A percentile compares a stretch with the other conserved stretches of the same genome.
phyloP scores from a whole-genome alignment of 768 basidiomycete genomes.

The Boletus patriciae region DNA sequence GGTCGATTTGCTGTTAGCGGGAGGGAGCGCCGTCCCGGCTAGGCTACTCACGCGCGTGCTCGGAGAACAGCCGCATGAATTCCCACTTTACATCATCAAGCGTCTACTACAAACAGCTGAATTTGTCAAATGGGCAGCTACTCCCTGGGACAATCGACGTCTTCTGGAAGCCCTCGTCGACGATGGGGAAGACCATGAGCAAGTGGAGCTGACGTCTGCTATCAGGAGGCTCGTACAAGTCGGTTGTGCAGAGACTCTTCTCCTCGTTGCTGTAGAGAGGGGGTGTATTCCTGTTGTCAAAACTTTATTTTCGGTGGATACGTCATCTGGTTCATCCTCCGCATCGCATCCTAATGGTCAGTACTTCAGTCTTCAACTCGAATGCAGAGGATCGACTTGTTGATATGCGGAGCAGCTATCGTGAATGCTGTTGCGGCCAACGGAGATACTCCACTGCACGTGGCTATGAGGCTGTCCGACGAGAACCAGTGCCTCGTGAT shows the following conservation, averaged over 20 bases:
- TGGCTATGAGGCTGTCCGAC: not conserved
- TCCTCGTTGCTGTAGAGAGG: constrained; percentile 6
- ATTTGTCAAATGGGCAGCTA: not conserved
- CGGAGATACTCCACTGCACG: constrained; percentile 9
- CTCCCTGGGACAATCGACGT: not conserved
- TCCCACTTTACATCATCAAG: not conserved
- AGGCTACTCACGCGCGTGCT: not conserved
- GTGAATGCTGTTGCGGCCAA: not conserved
- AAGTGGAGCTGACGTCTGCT: not conserved
- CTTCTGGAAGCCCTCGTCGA: not conserved
- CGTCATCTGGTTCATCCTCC: not conserved
- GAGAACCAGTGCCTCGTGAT: constrained; percentile 3
- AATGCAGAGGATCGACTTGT: accelerated
- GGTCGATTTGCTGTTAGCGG: not conserved
- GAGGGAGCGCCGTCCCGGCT: not conserved
- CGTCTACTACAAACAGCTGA: not conserved
- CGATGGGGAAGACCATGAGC: not conserved
- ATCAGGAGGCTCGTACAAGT: not conserved
- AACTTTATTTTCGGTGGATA: not conserved
- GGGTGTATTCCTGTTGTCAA: not conserved
- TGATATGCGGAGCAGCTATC: not conserved
- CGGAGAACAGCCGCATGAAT: not conserved
- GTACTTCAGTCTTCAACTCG: not conserved
- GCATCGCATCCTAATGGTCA: not conserved
- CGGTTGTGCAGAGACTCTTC: constrained; percentile 1